A percentile compares a stretch with the other conserved stretches of the same genome.
These are phyloP conservation scores for Sanghuangporus sanghuang DNA, from an alignment of 1,284 basidiomycete species.

Conservation along the genomic window DNA sequence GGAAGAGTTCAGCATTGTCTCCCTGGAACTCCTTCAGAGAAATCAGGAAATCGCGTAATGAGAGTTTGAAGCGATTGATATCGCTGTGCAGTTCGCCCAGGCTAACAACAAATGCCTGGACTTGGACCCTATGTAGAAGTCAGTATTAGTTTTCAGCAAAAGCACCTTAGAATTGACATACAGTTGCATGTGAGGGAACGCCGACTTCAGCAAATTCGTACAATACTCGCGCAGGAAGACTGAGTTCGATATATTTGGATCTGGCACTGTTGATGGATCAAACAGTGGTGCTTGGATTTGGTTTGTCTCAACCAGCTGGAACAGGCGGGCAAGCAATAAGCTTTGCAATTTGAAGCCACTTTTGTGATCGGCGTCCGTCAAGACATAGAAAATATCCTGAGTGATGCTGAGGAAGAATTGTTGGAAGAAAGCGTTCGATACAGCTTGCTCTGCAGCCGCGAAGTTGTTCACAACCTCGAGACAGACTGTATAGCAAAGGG, in stretches of 20 bases:
- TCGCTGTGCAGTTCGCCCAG: constrained; percentile 87
- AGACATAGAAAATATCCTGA: constrained; percentile 96
- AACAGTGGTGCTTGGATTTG: constrained; percentile 83
- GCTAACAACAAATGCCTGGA: constrained; percentile 75
- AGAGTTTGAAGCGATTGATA: constrained; percentile 89
- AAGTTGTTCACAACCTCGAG: constrained; percentile 97
- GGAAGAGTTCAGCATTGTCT: constrained; percentile 81
- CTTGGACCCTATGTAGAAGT: constrained; percentile 48
- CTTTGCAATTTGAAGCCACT: constrained; percentile 93
- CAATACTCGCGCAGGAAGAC: constrained; percentile 87
- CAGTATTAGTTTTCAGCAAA: constrained; percentile 9
- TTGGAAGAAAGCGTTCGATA: constrained; percentile 77
- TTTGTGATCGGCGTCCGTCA: constrained; percentile 99
- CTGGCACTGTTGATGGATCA: constrained; percentile 71
- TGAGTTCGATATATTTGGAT: constrained; percentile 77
- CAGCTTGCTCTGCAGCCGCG: constrained; percentile 71
- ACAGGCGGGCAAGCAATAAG: constrained; percentile 87
- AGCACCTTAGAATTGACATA: constrained; percentile 35
- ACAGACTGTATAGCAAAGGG: constrained; percentile 56
- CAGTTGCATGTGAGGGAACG: constrained; percentile 89
- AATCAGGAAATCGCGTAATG: constrained; percentile 89
- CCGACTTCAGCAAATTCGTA: constrained; percentile 78
- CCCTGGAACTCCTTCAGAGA: constrained; percentile 92
- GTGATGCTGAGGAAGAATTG: constrained; percentile 92
- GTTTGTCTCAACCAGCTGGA: constrained; percentile 87